Base-by-base conservation (phyloP, 345 rosid species). In the Zanthoxylum bungeanum region DNA sequence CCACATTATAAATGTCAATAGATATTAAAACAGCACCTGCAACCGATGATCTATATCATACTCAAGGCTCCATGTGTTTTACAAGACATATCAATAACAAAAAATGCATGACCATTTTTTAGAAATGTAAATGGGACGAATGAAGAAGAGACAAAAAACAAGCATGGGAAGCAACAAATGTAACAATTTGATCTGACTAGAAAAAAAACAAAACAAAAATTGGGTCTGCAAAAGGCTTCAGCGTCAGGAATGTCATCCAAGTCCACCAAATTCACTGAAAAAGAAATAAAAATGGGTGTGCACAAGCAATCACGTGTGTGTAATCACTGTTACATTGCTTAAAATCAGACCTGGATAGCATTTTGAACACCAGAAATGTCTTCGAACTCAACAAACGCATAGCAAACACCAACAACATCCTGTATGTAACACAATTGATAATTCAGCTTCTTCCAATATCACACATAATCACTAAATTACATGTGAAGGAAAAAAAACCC, bases 331-430 rank as follows among this genome's bases (percentile, higher is more conserved):
- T 7, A 63, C 22, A 24, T 2, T 5, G 22, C 39, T 31, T 37
- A 50, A 14, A 57, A 77, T 53, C 47, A 74, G 67, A 95, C 99
- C 98, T 88, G 86, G 70, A 95, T 82, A 72, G 98, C 98, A 81
- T 92, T 92, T 70, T 91, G 97, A 66, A 92, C 99, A 40, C 91
- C 82, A 40, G 70, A 17, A 60, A 91, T 81, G 81, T 95, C 99
- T 86, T 92, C 99, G 71, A 85, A 95, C 85, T 95, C 99, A 30
- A 95, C 98, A 75, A 92, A 95, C 14, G 99, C 99, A 77, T 91
- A 95, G 85, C 97, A 95, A 47, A 91, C 91, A 33, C 98, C 99
- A 68, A 88, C 73, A 72, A 86, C 88, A 82, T 95, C 99, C 99
- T 91, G 86, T 82, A 79, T 21, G 37, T 51, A 68, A 42, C 47